Base-by-base conservation (phyloP, 495 filamentous ascomycete species). In the Penicillium taxi region DNA sequence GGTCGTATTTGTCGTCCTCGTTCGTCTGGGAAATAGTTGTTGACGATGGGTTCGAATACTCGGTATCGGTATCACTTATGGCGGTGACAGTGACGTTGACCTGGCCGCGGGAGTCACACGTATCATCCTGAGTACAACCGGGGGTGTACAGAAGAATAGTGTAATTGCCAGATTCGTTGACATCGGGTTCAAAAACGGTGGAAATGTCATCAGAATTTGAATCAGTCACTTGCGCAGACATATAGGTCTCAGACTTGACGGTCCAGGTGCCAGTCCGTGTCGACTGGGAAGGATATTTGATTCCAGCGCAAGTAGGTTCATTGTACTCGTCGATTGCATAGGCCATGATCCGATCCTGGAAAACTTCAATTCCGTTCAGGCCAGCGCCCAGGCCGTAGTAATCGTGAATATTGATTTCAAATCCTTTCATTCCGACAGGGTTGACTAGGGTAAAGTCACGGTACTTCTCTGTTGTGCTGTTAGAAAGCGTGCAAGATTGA, bases 391-490 rank as follows among this genome's bases (percentile, higher is more conserved):
- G 59, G 31, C 93, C 91, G 55, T 94, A 95, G 71, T 78, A 96
- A 22, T 66, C 80, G 14, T 79, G 78, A 34, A 99, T 78, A 49
- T 95, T 84, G 30, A 99, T 73, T 42, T 80, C 73, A 53, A 99
- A 86, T n/a, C 70, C 74, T 47, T 77, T 78, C 89, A 96, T 96
- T 25, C 85, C 88, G 42, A 96, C 75, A 5, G 53, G 56, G 54
- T 96, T 94, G 24, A 91, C 84, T 47, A 99, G 91, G 29, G 72
- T 68, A 58, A 96, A 99, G 42, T 99, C 91, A 55, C 95, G 86
- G 37, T 76, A 87, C 29, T 72, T 63, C 30, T 82, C 63, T 5
- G 54, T 66, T 16, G 74, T 51, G 53, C 79, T 72, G 43, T 74
- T 65, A 33, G 85, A 84, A 37, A 99, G 73, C 6, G 86, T 82